A percentile compares a stretch with the other conserved stretches of the same genome.
phyloP scores from a whole-genome alignment of 345 rosid species.

The Psidium guajava region DNA sequence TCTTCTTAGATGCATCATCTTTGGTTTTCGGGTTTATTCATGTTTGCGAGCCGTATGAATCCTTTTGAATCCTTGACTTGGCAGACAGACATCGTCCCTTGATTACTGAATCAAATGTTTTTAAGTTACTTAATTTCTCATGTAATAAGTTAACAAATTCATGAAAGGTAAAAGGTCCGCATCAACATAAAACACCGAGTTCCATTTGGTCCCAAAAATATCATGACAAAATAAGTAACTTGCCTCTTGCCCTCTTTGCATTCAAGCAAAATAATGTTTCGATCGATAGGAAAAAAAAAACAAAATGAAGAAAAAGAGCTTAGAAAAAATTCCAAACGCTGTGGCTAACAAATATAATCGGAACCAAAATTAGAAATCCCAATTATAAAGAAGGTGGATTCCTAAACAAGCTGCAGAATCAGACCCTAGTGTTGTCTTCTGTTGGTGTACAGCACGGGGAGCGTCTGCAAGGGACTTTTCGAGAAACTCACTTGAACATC shows the following conservation, averaged over 20 bases:
- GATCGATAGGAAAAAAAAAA: background rate
- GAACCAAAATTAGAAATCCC: background rate
- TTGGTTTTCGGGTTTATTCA: no score
- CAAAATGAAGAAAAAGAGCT: background rate
- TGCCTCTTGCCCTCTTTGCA: background rate
- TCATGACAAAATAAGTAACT: background rate
- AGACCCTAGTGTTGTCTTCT: no score
- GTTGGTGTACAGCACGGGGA: no score
- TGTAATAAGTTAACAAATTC: background rate
- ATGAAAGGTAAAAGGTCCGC: background rate
- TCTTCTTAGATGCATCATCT: no score
- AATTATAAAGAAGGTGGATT: no score
- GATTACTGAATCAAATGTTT: no score
- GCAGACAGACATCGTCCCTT: no score
- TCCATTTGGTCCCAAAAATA: background rate
- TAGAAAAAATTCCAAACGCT: background rate
- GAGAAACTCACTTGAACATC: background rate
- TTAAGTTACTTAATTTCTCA: background rate
- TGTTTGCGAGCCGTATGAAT: no score
- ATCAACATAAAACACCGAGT: background rate
- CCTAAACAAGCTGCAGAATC: no score
- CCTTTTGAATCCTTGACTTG: no score
- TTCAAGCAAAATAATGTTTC: slow-evolving; percentile 2
- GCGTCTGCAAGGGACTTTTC: background rate
- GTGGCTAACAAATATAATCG: background rate